Evolutionary conservation across 2,329 filamentous ascomycete species (phyloP), one percentile per base, ranked within the genome.

Genomic region (Cadophora gregata): DNA sequence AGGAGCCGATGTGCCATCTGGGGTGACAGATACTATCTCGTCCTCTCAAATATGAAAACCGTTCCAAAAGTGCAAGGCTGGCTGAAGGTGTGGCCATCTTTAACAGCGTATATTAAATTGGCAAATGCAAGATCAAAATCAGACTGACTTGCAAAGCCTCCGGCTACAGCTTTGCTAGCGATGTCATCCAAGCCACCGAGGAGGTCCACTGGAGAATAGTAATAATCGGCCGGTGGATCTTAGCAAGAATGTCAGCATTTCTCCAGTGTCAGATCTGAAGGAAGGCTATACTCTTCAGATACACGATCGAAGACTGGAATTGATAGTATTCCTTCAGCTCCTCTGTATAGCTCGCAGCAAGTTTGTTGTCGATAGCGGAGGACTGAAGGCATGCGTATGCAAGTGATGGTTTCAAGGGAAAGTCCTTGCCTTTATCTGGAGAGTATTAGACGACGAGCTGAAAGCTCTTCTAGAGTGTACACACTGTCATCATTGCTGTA

Each of bases 281-380:
- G n/a, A n/a, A n/a, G n/a, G n/a, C n/a, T n/a, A n/a, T 62, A 58
- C 63, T 47, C 59, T 69, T 66, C 21, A 69, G 59, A 31, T 69
- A 69, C 8, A 60, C 60, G 6, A 66, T 29, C 12, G 67, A 66
- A 19, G 60, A 61, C 48, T 64, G 56, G 24, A 69, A 69, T 48
- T 66, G 31, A 8, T 59, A 27, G 25, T 59, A 69, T 53, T 66
- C 64, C 25, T 59, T 66, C 5, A 66, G 33, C 21, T 69, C 60
- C 2, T 14, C 27, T 9, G 66, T 19, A 42, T 61, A 69, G 10
- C 24, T 24, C 9, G 33, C 25, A 19, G 63, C 63, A 2, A 64
- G 58, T 10, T 25, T 31, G 25, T 42, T 62, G 62, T 69, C 31
- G 36, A 69, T 66, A 14, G 38, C 51, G 2, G 56, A 61, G 1